Percentiles rank a stretch among this genome's conserved stretches.
Conservation (phyloP, 2,329 filamentous ascomycete genomes). For the Stachybotrys elegans region DNA sequence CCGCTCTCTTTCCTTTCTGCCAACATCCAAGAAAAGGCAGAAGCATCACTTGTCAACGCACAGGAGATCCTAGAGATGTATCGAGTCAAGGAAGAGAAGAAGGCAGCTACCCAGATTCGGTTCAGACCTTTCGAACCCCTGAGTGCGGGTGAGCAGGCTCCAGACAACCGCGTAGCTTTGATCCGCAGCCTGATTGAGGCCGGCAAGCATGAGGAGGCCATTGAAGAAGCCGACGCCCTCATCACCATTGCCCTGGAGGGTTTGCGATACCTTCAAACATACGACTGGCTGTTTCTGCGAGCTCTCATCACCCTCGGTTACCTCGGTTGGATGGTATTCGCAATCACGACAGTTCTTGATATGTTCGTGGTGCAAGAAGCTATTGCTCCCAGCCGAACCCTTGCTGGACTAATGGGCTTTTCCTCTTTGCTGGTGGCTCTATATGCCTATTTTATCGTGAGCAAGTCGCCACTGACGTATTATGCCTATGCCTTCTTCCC, state of each 20-base stretch:
- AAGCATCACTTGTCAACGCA: constrained; percentile 79
- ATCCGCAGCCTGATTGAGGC: constrained; percentile 65
- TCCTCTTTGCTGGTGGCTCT: constrained; percentile 69
- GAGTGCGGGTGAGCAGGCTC: constrained; percentile 54
- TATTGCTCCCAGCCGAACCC: constrained; percentile 58
- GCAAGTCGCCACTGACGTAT: constrained; percentile 76
- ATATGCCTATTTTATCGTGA: constrained; percentile 74
- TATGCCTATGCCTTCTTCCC: constrained; percentile 92
- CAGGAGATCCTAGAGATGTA: constrained; percentile 93
- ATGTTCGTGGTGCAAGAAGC: constrained; percentile 76
- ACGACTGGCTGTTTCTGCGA: constrained; percentile 94
- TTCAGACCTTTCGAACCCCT: constrained; percentile 74
- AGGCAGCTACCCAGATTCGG: constrained; percentile 67
- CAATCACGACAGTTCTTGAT: constrained; percentile 82
- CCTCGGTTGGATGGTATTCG: constrained; percentile 91
- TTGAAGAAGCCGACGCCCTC: constrained; percentile 69
- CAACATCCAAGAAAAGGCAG: constrained; percentile 69
- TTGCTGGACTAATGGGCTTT: constrained; percentile 59
- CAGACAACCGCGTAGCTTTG: constrained; percentile 60
- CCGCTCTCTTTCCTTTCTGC: constrained; percentile 78
- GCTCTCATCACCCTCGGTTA: constrained; percentile 87
- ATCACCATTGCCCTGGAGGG: constrained; percentile 76
- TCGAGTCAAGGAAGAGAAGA: constrained; percentile 82
- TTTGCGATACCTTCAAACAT: constrained; percentile 90
- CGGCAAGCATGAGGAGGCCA: constrained; percentile 69